Conservation (phyloP, 2,329 filamentous ascomycete species). For the Neoarthrinium moseri region DNA sequence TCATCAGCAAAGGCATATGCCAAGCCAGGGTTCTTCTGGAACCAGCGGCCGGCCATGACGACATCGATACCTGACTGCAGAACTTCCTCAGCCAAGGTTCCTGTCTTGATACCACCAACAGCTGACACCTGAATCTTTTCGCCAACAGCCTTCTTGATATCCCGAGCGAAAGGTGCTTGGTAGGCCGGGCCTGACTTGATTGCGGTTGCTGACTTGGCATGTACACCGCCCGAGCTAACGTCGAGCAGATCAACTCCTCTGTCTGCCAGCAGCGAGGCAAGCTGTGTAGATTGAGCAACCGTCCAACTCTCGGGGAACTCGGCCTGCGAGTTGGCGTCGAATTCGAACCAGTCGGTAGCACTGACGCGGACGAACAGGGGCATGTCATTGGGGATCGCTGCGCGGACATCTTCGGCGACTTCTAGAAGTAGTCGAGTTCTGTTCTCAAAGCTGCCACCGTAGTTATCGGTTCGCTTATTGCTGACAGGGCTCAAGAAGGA, state of each 20-base stretch:
- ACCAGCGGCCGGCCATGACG: conserved; percentile 48
- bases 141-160: conserved; percentile 65
- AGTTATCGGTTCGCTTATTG: conserved; percentile 67
- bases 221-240: conserved; percentile 62
- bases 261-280: conserved; percentile 60
- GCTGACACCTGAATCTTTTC: conserved; percentile 56
- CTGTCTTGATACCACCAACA: conserved; percentile 49
- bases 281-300: conserved; percentile 54
- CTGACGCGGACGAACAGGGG: conserved; percentile 67
- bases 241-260: conserved; percentile 70
- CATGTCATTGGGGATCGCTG: conserved; percentile 60
- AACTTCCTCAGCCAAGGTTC: conserved; percentile 44
- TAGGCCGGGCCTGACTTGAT: conserved; percentile 58
- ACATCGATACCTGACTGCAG: conserved; percentile 46
- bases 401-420: conserved; percentile 60
- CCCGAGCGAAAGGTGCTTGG: conserved; percentile 64
- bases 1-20: conserved; percentile 58
- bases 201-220: conserved; percentile 44
- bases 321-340: conserved; percentile 34
- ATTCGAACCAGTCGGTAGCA: conserved; percentile 68
- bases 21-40: conserved; percentile 58
- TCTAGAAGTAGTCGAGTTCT: conserved; percentile 67
- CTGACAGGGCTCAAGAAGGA: conserved; percentile 66
- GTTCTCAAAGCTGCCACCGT: conserved; percentile 73
- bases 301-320: conserved; percentile 57